Evolutionary conservation across 306 rosid species (phyloP), one percentile per base, ranked within the genome.

Genomic region (Lathyrus sativus): DNA sequence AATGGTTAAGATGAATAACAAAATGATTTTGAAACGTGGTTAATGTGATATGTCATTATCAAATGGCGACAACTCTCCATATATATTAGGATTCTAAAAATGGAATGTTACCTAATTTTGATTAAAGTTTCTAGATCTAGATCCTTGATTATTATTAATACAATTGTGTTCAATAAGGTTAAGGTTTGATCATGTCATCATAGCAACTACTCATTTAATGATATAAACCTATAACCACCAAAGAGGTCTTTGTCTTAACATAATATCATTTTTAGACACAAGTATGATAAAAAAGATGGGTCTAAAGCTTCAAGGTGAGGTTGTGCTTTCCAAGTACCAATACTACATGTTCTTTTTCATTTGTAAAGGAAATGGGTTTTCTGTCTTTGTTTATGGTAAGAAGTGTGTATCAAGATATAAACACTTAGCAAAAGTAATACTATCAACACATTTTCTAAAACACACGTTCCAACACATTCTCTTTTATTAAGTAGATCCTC

Each of bases 281-380:
- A 9, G 1, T 29, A 43, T 42, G 37, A 11, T 22, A 26, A 58
- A 66, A 46, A 33, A 22, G 61, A 33, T 38, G 12, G 37, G 38
- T 19, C 7, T 51, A 11, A 54, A 54, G 19, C 9, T 28, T 2
- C 33, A 58, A 75, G 56, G 43, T 59, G 56, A 67, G 13, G 43
- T 17, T 75, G 72, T 55, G 64, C 64, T 75, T 49, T 75, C 62
- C 6, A 11, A 59, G 53, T 45, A 11, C 15, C 61, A 65, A 74
- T 22, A 29, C 0, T 53, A 55, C 49, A 12, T 44, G 7, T 14
- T 48, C n/a, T 35, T 45, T 51, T 51, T 51, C 0, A 22, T 41
- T 74, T 64, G 11, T 5, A 55, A 42, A 31, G 39, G 41, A 33
- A 74, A 29, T 53, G 49, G 15, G 26, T 63, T 49, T 14, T 12